Conservation (phyloP, 495 filamentous ascomycete species). For the Ramalina peruviana region DNA sequence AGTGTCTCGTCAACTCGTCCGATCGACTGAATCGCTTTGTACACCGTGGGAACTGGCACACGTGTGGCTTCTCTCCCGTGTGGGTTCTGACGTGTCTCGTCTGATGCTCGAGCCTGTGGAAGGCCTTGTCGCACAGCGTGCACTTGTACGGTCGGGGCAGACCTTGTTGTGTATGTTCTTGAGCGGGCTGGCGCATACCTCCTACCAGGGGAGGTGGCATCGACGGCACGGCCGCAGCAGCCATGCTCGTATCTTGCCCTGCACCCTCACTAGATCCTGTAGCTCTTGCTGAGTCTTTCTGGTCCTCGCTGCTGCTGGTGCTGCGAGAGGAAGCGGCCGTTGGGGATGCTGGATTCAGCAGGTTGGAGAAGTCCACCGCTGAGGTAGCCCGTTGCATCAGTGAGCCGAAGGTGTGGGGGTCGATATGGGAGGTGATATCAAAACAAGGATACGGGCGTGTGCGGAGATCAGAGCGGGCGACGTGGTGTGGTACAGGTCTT, state of each 20-base stretch:
- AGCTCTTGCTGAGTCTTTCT: background rate
- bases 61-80: conserved; percentile 96
- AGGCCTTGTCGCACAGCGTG: conserved; percentile 95
- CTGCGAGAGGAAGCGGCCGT: conserved; percentile 3
- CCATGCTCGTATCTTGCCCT: conserved; percentile 41
- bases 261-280: conserved; percentile 1
- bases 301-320: conserved; percentile 1
- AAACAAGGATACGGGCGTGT: too few relatives aligned
- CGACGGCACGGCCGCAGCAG: conserved; percentile 47
- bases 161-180: conserved; percentile 49
- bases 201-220: conserved; percentile 48
- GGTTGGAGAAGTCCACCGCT: conserved; percentile 64
- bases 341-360: conserved; percentile 48
- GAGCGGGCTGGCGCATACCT: conserved; percentile 31
- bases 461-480: too few relatives aligned
- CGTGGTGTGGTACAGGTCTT: too few relatives aligned
- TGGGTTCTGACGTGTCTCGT: conserved; percentile 95
- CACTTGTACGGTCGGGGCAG: conserved; percentile 96
- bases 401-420: conserved; percentile 14
- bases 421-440: background rate
- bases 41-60: conserved; percentile 86
- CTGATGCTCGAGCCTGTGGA: conserved; percentile 96
- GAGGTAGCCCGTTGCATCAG: conserved; percentile 64
- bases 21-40: conserved; percentile 95
- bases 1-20: conserved; percentile 92